phyloP scores from a whole-genome alignment of 306 rosid species.

The Sindora glabra region DNA sequence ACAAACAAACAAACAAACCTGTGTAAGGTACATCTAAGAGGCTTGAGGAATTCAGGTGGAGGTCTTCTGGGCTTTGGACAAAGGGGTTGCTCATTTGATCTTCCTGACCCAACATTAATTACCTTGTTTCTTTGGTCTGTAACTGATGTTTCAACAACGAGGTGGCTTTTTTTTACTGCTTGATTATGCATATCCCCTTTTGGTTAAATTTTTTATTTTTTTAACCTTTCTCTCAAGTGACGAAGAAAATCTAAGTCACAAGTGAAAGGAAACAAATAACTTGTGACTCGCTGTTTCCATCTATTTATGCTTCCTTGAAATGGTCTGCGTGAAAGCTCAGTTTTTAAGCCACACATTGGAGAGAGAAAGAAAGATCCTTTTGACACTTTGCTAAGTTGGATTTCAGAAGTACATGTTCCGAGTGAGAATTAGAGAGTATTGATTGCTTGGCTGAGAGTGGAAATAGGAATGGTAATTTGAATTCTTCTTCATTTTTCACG shows the following conservation, averaged over 20 bases:
- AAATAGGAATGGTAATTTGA: constrained; percentile 34
- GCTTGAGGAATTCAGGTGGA: constrained; percentile 62
- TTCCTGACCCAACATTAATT: constrained; percentile 23
- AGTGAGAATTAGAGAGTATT: constrained; percentile 14
- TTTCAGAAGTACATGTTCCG: constrained; percentile 27
- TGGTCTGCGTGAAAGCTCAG: constrained; percentile 17
- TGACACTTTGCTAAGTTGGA: constrained; percentile 20
- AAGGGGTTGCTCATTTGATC: constrained; percentile 46
- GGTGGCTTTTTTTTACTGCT: constrained; percentile 49
- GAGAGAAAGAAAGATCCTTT: constrained; percentile 18
- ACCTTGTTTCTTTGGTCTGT: constrained; percentile 28
- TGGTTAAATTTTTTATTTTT: too few species aligned
- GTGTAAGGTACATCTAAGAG: constrained; percentile 47
- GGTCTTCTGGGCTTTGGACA: constrained; percentile 68
- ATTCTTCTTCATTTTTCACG: constrained; percentile 21
- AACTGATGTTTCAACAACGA: constrained; percentile 40
- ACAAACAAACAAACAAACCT: constrained; percentile 26
- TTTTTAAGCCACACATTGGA: constrained; percentile 36
- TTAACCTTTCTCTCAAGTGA: constrained; percentile 8
- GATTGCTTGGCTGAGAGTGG: constrained; percentile 46
- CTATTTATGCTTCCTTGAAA: constrained; percentile 27
- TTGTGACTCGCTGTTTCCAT: constrained; percentile 28
- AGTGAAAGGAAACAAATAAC: constrained; percentile 26
- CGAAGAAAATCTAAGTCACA: constrained; percentile 13
- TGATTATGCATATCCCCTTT: constrained; percentile 45